Evolutionary conservation across 192 early-diverging fungal species (phyloP).

Genomic region (Dissophora globulifera): DNA sequence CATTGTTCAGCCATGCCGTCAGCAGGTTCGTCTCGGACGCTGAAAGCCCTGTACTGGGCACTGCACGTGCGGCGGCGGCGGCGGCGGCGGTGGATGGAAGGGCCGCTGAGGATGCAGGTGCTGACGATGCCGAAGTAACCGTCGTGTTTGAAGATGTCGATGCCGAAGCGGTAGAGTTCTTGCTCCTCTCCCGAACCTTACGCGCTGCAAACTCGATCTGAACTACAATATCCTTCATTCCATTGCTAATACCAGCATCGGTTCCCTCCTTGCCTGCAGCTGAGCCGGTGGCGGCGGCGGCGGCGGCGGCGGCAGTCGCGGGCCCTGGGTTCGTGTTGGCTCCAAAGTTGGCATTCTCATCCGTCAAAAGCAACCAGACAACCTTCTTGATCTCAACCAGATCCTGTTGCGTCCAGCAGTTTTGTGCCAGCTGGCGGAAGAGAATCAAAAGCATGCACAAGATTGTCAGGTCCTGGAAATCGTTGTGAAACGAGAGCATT

Average conservation of each 20-base stretch:
- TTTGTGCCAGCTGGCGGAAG: constrained; percentile 54
- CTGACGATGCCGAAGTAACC: not conserved
- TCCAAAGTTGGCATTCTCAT: constrained; percentile 51
- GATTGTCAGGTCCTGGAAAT: constrained; percentile 58
- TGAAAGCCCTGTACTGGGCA: too few species aligned
- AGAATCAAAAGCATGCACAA: constrained; percentile 52
- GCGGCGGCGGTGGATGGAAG: constrained; percentile 16
- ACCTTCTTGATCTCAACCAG: constrained; percentile 54
- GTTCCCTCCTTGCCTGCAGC: constrained; percentile 1
- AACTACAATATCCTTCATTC: constrained; percentile 52
- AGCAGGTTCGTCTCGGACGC: constrained; percentile 31
- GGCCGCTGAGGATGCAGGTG: not conserved
- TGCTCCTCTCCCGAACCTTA: constrained; percentile 41
- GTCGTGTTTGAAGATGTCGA: not conserved
- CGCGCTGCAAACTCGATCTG: constrained; percentile 54
- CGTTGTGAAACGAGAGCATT: constrained; percentile 53
- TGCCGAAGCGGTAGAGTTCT: not conserved
- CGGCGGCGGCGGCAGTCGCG: not conserved
- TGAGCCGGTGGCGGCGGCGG: not conserved
- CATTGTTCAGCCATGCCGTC: constrained; percentile 45
- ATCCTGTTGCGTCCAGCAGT: constrained; percentile 43
- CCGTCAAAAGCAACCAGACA: constrained; percentile 43
- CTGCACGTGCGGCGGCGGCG: too few species aligned
- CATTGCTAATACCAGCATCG: constrained; percentile 12
- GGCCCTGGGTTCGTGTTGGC: constrained; percentile 22